Evolutionary conservation across 192 early-diverging fungal genomes (phyloP).

Genomic region (Cetraspora pellucida): DNA sequence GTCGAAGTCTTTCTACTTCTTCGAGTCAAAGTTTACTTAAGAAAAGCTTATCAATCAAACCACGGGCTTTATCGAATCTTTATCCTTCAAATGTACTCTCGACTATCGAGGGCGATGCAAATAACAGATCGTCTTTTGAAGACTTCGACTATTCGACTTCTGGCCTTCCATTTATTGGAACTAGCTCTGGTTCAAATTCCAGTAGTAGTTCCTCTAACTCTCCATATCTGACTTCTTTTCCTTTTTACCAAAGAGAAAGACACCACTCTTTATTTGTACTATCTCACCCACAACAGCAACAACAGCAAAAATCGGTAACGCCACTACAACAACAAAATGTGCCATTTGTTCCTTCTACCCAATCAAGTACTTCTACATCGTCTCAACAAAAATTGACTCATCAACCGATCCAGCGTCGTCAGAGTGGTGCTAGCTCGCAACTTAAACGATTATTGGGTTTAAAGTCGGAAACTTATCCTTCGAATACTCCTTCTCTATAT

Average conservation of each 20-base stretch:
- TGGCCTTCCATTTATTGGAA: not conserved
- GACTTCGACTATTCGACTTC: constrained; percentile 27
- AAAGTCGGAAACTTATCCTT: constrained; percentile 30
- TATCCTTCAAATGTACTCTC: constrained; percentile 1
- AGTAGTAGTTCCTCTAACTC: constrained; percentile 24
- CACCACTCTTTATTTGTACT: constrained; percentile 33
- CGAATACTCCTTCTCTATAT: constrained; percentile 8
- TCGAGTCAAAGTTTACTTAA: constrained; percentile 35
- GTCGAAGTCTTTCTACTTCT: constrained; percentile 32
- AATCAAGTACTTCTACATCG: not conserved
- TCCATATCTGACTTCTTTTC: not conserved
- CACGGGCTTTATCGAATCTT: constrained; percentile 16
- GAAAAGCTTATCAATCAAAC: constrained; percentile 27
- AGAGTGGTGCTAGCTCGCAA: constrained; percentile 30
- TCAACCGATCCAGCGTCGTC: constrained; percentile 9
- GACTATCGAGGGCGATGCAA: constrained; percentile 22
- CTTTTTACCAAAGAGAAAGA: constrained; percentile 26
- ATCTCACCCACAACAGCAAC: not conserved
- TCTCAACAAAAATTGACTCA: constrained; percentile 15
- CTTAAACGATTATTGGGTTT: constrained; percentile 22
- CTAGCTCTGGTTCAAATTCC: constrained; percentile 24
- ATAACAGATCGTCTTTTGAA: constrained; percentile 29
- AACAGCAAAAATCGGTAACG: not conserved
- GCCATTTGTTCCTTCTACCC: not conserved
- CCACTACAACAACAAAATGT: not conserved